phyloP scores from a whole-genome alignment of 305 asterid species.

The Ilex paraguariensis region DNA sequence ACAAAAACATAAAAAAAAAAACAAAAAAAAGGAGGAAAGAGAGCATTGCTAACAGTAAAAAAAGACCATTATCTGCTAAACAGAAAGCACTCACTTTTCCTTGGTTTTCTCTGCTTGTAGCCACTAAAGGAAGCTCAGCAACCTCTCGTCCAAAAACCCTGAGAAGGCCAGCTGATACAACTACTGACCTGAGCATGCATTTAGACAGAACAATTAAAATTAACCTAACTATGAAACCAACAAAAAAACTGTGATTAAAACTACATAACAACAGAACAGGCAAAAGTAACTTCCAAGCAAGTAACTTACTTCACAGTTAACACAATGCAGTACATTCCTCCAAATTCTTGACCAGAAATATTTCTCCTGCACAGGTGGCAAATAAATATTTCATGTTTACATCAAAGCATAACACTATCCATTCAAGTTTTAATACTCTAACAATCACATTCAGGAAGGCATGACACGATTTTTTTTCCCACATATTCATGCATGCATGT shows the following conservation, averaged over 20 bases:
- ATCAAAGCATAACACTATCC: too few relatives aligned
- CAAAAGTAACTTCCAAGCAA: conserved; percentile 6
- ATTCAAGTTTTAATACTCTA: too few relatives aligned
- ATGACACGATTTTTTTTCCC: too few relatives aligned
- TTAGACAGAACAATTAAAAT: conserved; percentile 4
- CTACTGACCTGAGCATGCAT: conserved; percentile 59
- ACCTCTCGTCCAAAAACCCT: conserved; percentile 84
- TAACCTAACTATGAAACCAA: conserved; percentile 4
- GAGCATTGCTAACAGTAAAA: background rate
- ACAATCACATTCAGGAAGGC: too few relatives aligned
- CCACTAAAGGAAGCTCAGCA: conserved; percentile 97
- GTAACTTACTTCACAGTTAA: conserved; percentile 71
- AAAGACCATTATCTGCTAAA: background rate
- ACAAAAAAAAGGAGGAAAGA: too few relatives aligned
- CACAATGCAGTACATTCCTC: conserved; percentile 95
- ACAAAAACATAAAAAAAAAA: too few relatives aligned
- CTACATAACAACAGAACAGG: conserved; percentile 2
- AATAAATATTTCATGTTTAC: too few relatives aligned
- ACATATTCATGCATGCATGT: too few relatives aligned
- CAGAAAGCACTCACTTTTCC: conserved; percentile 63
- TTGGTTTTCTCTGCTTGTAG: conserved; percentile 79
- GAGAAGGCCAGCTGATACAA: conserved; percentile 94
- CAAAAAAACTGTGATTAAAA: background rate
- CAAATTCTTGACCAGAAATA: conserved; percentile 97
- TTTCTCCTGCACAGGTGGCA: conserved; percentile 62